A percentile compares a stretch with the other conserved stretches of the same genome.
Conservation (phyloP, 352 stramenopile genomes). For the Achlya hypogyna region DNA sequence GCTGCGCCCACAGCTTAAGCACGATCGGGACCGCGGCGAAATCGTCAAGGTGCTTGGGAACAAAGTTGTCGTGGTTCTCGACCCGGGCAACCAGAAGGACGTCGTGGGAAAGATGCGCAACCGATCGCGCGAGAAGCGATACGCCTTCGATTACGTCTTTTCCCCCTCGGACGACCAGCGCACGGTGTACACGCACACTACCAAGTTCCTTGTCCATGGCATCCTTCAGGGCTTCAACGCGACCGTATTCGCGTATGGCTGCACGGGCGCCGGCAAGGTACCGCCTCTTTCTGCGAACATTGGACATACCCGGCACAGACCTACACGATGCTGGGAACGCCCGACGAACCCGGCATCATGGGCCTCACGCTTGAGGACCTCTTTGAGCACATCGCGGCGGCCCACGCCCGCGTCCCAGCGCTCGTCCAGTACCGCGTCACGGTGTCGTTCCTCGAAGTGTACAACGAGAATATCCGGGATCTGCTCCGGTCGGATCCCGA, state of each 20-base stretch:
- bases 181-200: slow-evolving; percentile 80
- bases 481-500: slow-evolving; percentile 43
- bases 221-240: slow-evolving; percentile 86
- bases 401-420: slow-evolving; percentile 11
- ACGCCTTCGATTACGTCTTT: slow-evolving; percentile 87
- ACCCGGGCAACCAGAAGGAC: slow-evolving; percentile 42
- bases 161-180: slow-evolving; percentile 52
- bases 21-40: slow-evolving; percentile 57
- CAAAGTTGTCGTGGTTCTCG: slow-evolving; percentile 79
- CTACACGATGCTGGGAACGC: slow-evolving; percentile 86
- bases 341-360: slow-evolving; percentile 82
- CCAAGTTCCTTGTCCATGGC: slow-evolving; percentile 80
- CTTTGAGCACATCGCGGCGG: slow-evolving; percentile 56
- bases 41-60: slow-evolving; percentile 80
- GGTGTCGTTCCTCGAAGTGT: slow-evolving; percentile 87
- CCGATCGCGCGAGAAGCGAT: slow-evolving; percentile 66
- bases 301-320: slow-evolving; percentile 29
- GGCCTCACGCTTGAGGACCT: slow-evolving; percentile 76
- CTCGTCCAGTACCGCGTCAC: slow-evolving; percentile 53
- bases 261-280: slow-evolving; percentile 76
- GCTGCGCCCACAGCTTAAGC: slow-evolving; percentile 63
- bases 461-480: slow-evolving; percentile 92
- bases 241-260: slow-evolving; percentile 88
- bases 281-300: not conserved
- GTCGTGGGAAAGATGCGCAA: slow-evolving; percentile 32